These are phyloP conservation scores for Pistacia integerrima DNA, from an alignment of 345 rosid species.

Conservation along the genomic window DNA sequence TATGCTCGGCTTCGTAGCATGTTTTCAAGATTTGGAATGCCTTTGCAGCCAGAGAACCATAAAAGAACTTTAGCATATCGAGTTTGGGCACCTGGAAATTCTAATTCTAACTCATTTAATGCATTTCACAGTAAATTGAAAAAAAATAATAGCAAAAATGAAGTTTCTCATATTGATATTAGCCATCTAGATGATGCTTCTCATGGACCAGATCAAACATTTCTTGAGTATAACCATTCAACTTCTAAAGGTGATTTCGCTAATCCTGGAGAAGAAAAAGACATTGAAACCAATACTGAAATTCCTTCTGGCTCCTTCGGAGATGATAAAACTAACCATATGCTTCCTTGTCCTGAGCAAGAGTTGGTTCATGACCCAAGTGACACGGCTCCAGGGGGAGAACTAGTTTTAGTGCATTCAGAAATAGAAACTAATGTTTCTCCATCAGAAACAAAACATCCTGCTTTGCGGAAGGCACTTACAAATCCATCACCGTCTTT, in stretches of 20 bases:
- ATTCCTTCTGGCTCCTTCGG: constrained; percentile 33
- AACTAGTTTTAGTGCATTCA: constrained; percentile 27
- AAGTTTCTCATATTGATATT: constrained; percentile 28
- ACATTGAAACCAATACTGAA: constrained; percentile 40
- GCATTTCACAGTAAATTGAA: constrained; percentile 40
- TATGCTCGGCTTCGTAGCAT: constrained; percentile 67
- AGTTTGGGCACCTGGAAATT: constrained; percentile 70
- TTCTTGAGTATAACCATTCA: constrained; percentile 38
- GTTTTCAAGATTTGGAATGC: constrained; percentile 74
- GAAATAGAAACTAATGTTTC: constrained; percentile 35
- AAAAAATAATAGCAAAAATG: constrained; percentile 30
- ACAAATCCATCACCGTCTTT: constrained; percentile 35
- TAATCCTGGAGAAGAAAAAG: constrained; percentile 38
- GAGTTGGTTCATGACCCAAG: constrained; percentile 36
- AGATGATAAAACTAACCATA: constrained; percentile 31
- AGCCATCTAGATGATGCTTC: constrained; percentile 32
- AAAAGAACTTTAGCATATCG: constrained; percentile 67
- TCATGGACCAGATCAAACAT: constrained; percentile 34
- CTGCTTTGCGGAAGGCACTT: constrained; percentile 33
- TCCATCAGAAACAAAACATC: constrained; percentile 38
- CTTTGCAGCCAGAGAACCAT: constrained; percentile 65
- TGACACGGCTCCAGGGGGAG: constrained; percentile 35
- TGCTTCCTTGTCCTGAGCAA: constrained; percentile 37
- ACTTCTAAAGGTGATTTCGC: constrained; percentile 39
- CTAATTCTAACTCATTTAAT: constrained; percentile 45